Base-by-base conservation (phyloP, 176 grass and related monocot species). In the Saccharum spontaneum region DNA sequence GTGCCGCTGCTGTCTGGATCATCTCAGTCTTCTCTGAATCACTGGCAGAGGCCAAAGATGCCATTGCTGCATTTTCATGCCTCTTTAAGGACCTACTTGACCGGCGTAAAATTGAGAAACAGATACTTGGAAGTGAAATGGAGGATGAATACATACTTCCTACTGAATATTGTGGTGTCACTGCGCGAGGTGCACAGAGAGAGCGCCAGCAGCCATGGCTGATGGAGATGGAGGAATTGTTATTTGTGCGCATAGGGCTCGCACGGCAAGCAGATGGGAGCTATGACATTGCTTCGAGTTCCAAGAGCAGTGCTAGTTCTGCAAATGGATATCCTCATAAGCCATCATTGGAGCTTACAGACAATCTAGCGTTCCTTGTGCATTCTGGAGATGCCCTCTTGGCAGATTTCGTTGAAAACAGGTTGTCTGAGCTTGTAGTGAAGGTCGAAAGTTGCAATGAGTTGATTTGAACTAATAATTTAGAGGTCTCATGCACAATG, bases 151-250 rank as follows among this genome's bases (percentile, higher is more conserved):
- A 28, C 71, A 49, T 46, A 4, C 69, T 71, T 44, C 6, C 41
- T 30, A 48, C 3, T 34, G 17, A 75, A 34, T 34, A 34, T 36
- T 54, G 54, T 11, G 46, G 46, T 15, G 46, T 49, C 14, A 49
- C 14, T 16, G 10, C 4, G 3, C 12, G 3, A 49, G 46, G 4
- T 34, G 73, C 28, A 6, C 48, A 75, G 4, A 48, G 28, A 18
- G 17, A 12, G 2, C 28, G 34, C 28, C 8, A 34, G 30, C 8
- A 75, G 1, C 45, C 45, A 75, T 52, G 73, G 23, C 43, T 73
- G 71, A 54, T 75, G 73, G 73, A 54, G 73, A 75, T 75, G 73
- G 73, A 75, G 28, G 73, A 75, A 50, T 8, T 75, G 16, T 3
- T 75, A 7, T 75, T 75, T 49, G 16, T 75, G 4, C 73, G 34